A percentile compares a stretch with the other conserved stretches of the same genome.
Conservation (phyloP, 371 early-diverging fungal species). For the Mucor piriformis region DNA sequence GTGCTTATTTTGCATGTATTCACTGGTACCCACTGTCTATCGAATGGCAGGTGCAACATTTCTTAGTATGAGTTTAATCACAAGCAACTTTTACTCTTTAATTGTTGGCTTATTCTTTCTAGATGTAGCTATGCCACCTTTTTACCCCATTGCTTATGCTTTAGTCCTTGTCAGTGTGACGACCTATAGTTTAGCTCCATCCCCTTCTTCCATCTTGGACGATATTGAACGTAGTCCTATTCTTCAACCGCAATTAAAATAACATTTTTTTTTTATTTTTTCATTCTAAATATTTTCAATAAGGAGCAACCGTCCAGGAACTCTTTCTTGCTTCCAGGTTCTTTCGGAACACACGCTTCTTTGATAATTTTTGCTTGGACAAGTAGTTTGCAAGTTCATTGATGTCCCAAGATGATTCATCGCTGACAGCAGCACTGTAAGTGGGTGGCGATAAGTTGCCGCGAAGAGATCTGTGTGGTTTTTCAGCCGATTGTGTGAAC, state of each 20-base stretch:
- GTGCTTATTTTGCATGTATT: conserved; percentile 47
- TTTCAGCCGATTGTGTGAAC: conserved; percentile 18
- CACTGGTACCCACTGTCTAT: conserved; percentile 42
- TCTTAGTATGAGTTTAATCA: conserved; percentile 45
- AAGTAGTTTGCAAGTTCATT: background rate
- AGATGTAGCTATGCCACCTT: conserved; percentile 41
- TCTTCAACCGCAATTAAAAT: background rate
- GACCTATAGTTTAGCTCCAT: conserved; percentile 30
- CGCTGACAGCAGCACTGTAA: conserved; percentile 30
- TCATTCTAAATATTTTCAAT: conserved; percentile 2
- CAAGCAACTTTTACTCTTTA: conserved; percentile 50
- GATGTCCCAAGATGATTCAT: conserved; percentile 26
- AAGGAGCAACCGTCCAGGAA: background rate
- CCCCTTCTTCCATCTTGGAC: conserved; percentile 2
- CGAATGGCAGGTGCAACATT: conserved; percentile 46
- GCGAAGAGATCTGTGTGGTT: conserved; percentile 32
- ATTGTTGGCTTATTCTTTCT: conserved; percentile 41
- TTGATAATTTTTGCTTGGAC: background rate
- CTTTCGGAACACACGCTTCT: conserved; percentile 4
- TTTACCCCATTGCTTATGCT: conserved; percentile 46
- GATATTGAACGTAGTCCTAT: conserved; percentile 11
- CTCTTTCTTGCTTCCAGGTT: conserved; percentile 9
- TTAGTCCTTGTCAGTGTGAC: conserved; percentile 36
- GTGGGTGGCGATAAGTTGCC: conserved; percentile 43
- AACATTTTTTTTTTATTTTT: background rate